phyloP scores from a whole-genome alignment of 2,329 filamentous ascomycete genomes.

The Pyricularia grisea region DNA sequence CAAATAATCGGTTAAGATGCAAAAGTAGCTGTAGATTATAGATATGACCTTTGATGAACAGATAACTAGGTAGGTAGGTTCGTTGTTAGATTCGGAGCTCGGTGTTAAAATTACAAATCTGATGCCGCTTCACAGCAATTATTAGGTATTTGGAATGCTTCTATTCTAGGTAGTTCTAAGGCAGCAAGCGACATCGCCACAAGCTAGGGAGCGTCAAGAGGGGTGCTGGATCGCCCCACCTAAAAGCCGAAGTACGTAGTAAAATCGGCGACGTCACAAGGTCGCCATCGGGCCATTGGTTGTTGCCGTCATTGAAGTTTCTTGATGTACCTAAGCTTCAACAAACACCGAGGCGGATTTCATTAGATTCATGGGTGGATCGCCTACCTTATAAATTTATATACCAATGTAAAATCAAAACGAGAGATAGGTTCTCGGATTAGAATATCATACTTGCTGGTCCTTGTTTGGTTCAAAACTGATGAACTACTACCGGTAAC shows the following conservation, averaged over 20 bases:
- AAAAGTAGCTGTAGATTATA: too few species aligned
- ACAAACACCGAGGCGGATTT: background rate
- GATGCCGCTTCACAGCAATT: background rate
- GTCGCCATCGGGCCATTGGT: background rate
- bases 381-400: background rate
- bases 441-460: too few species aligned
- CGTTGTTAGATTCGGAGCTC: background rate
- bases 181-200: background rate
- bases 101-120: background rate
- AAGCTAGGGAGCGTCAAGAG: background rate
- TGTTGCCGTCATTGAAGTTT: background rate
- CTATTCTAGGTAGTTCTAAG: background rate
- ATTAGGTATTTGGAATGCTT: background rate
- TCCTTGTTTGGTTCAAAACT: too few species aligned
- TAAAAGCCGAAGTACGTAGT: background rate
- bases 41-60: too few species aligned
- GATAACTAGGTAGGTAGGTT: background rate
- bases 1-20: background rate
- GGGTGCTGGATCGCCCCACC: background rate
- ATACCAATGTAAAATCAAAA: background rate
- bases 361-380: background rate
- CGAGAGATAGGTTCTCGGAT: too few species aligned
- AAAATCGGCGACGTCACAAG: background rate
- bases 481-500: too few species aligned
- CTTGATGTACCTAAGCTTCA: background rate